Base-by-base conservation (phyloP, 495 filamentous ascomycete species). In the Trichoderma erinaceum region DNA sequence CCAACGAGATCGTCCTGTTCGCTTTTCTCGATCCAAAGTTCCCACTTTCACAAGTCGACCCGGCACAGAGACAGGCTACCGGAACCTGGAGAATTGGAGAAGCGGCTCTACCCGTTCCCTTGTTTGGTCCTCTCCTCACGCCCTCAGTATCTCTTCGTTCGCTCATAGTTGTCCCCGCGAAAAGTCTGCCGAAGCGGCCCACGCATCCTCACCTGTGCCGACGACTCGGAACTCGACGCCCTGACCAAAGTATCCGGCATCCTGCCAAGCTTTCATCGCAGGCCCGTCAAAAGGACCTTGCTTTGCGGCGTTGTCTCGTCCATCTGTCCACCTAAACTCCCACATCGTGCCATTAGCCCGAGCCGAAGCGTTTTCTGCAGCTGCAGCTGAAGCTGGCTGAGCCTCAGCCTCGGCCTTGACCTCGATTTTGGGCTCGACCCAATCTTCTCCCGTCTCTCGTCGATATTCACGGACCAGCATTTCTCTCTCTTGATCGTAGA, bases 271-370 rank as follows among this genome's bases (percentile, higher is more conserved):
- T 61, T 84, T 83, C 95, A 99, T 99, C 64, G 88, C 92, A 0
- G 80, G 72, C 16, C 84, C 87, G 72, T 96, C 91, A 75, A 93
- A 99, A 1, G 93, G 93, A 0, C 95, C 96, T 77, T 98, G 90
- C 41, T 85, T 83, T 64, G 87, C 83, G 0, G 86, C 91, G 4
- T 86, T 89, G 73, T 97, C 95, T n/a, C 92, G 82, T 52, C 88
- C 92, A 72, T 97, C 92, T 16, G 85, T 88, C 95, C 95, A 98
- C 35, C 91, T 80, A 74, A 90, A 98, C 75, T 98, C 90, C 94
- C 94, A 99, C 82, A 88, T 86, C 68, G 80, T 82, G 15, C 73
- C 75, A 41, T 76, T 66, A 13, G 67, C 66, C 4, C 74, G 70
- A 21, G 73, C 72, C 5, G 69, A 43, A 29, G 44, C 66, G 7